These are phyloP conservation scores for Rhizophagus sp. DNA, from an alignment of 192 early-diverging fungal species.

Conservation along the genomic window DNA sequence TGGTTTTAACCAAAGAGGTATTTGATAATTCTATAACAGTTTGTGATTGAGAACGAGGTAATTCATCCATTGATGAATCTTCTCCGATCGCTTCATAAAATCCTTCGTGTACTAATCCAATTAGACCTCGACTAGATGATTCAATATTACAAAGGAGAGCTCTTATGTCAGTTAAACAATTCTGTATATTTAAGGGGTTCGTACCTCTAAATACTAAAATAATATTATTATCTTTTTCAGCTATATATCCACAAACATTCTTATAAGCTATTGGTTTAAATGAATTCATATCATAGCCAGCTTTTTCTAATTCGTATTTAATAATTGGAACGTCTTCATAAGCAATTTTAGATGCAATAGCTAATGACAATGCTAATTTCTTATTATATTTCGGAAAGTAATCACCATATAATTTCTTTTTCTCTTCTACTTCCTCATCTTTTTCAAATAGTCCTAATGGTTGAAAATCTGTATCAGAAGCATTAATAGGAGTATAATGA, in stretches of 20 bases:
- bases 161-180: conserved; percentile 55
- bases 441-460: conserved; percentile 44
- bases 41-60: conserved; percentile 32
- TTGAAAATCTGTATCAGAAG: conserved; percentile 42
- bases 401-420: conserved; percentile 3
- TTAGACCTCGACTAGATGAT: conserved; percentile 30
- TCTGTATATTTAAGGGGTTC: conserved; percentile 58
- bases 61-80: conserved; percentile 23
- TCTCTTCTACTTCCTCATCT: conserved; percentile 35
- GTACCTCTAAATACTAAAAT: conserved; percentile 57
- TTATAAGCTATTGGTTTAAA: conserved; percentile 55
- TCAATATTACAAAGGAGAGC: conserved; percentile 36
- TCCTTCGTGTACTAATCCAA: conserved; percentile 56
- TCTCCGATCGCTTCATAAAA: conserved; percentile 55
- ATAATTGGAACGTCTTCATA: conserved; percentile 58
- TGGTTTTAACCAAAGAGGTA: conserved; percentile 47
- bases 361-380: conserved; percentile 48
- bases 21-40: conserved; percentile 48
- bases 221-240: conserved; percentile 56
- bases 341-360: conserved; percentile 50
- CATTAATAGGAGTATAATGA: conserved; percentile 40
- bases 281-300: conserved; percentile 53
- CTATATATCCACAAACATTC: conserved; percentile 55
- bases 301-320: conserved; percentile 47
- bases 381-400: conserved; percentile 48